Base-by-base conservation (phyloP, 1,284 basidiomycete species). In the Heterobasidion irregulare region DNA sequence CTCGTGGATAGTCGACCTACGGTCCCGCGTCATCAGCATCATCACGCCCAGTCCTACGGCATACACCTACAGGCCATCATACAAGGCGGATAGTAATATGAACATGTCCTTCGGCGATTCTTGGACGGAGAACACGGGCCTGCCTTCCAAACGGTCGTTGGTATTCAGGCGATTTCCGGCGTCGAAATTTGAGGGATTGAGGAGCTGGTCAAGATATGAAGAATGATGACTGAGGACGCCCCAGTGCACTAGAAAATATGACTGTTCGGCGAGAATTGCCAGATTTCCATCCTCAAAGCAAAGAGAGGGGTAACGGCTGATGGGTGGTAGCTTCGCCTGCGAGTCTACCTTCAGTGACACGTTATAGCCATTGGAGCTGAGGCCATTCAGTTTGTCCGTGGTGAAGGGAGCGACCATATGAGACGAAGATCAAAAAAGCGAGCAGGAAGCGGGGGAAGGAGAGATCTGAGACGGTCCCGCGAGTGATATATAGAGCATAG, bases 231-330 rank as follows among this genome's bases (percentile, higher is more conserved):
- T 75, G 15, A 89, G 68, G 13, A 87, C 67, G n/a, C 84, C 83
- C 60, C 72, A 72, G 64, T 89, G 86, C 5, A 89, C 81, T 53
- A 85, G 64, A 61, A 88, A 89, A 65, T 85, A 86, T 53, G 70
- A 70, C 2, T 70, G 62, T 5, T 72, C 77, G 47, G 82, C 72
- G 50, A 83, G 72, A 46, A 89, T 63, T 26, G 77, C 83, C 46
- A 88, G 66, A 61, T 85, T 86, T 35, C 83, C 86, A 63, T 87
- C 86, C 32, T 72, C 70, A 60, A 89, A 86, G 63, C 71, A 83
- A n/a, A 86, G 69, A 53, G 80, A 75, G 7, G 75, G 72, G 63
- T 84, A 78, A 49, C 59, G 59, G 50, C 75, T 71, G 50, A 62
- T 71, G 38, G 61, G 68, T 7, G 60, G 58, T 48, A 33, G 53